Base-by-base conservation (phyloP, 2,329 filamentous ascomycete species). In the Aspergillus cejpii region DNA sequence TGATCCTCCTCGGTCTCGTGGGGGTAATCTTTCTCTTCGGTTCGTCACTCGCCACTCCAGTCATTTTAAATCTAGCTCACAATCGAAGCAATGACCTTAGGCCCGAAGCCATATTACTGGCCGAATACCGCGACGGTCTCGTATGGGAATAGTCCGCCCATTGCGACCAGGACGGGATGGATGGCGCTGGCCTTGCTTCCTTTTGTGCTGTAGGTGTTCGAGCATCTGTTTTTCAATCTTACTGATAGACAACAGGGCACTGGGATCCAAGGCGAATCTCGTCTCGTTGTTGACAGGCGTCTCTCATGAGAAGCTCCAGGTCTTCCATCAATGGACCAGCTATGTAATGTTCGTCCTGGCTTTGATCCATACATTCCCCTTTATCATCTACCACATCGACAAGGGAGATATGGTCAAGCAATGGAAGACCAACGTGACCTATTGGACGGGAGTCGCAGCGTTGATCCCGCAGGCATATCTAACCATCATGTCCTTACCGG, bases 311-410 rank as follows among this genome's bases (percentile, higher is more conserved):
- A 75, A 74, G 44, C 68, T 81, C 1, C 75, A 79, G 44, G 47
- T 64, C 14, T 77, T 75, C 55, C 76, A 80, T 53, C 68, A 70
- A 39, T 78, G 74, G 74, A 66, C 72, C 3, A 69, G 70, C 36
- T 78, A 75, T 59, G 75, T 74, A 24, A 77, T 80, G 66, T 78
- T 80, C 45, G 64, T 74, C 14, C 65, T 80, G 1, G 75, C 76
- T 0, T 61, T 81, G 3, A 52, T 81, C 5, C 78, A 82, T 53
- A 80, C 77, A 0, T 80, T 81, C 39, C 78, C 78, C 0, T 81
- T 79, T 52, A 74, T 81, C 44, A 63, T 81, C 1, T 76, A 70
- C 49, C 67, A 78, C 49, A 66, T 73, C 17, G 58, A 63, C 46
- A 69, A 67, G 31, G 72, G 73, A 3, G 70, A 76, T 34, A 74